Base-by-base conservation (phyloP, 1,139 yeast species). In the Taphrina pruni region DNA sequence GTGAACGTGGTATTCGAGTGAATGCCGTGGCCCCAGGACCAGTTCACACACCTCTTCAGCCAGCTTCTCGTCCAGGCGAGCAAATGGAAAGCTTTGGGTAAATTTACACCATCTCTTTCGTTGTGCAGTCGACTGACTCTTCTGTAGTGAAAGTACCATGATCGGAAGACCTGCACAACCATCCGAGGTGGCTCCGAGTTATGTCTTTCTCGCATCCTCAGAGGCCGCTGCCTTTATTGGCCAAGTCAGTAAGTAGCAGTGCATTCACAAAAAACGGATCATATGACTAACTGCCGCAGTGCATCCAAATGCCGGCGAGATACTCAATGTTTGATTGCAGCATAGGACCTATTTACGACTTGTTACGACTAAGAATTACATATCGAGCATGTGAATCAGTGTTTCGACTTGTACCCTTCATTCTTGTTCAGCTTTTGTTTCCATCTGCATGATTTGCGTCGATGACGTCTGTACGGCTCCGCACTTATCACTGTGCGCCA, bases 1-100 rank as follows among this genome's bases (percentile, higher is more conserved):
- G 81, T 0, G 77, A 79, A 9, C 38, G 62, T n/a, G 78, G 81
- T 1, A 81, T 88, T 4, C 74, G 90, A 55, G 88, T 88, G 52
- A 88, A 88, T 75, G 82, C 89, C 0, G 77, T 93, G 0, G 78
- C 88, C 9, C 96, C 97, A 0, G 96, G 96, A 0, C 80, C 90
- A 20, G 86, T 91, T 0, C 90, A 85, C 60, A 93, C 98, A 6
- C 71, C 71, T 14, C 62, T 69, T 7, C 66, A 65, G 48, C 65
- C 66, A 14, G 68, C 71, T n/a, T 51, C 69, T 17, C 51, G 66
- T 3, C 69, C 70, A 9, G 21, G 46, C 11, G 70, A 68, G 32
- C 65, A 57, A 51, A 69, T 69, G 65, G 60, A 54, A 20, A n/a
- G 36, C 36, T 65, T 56, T 38, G 64, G 68, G 21, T 39, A 36